These are phyloP conservation scores for Wallacemonas sp. DNA, from an alignment of 208 protist genomes.

Conservation along the genomic window DNA sequence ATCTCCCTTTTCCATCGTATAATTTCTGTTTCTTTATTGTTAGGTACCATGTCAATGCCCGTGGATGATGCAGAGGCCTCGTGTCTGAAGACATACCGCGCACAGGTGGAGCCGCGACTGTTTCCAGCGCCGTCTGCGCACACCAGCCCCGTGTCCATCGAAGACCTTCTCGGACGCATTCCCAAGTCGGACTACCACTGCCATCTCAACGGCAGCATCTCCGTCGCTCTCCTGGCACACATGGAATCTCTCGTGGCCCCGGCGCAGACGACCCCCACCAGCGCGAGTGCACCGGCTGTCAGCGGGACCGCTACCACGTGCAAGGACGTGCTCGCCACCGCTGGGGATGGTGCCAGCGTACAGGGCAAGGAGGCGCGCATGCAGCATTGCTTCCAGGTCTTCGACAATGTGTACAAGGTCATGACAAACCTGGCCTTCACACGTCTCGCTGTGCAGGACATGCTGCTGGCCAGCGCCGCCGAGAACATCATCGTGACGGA, in stretches of 20 bases:
- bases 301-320: conserved; percentile 5
- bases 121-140: background rate
- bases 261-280: background rate
- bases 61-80: too few species aligned
- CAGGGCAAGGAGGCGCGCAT: conserved; percentile 45
- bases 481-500: conserved; percentile 77
- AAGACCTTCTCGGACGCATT: conserved; percentile 20
- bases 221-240: conserved; percentile 43
- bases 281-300: background rate
- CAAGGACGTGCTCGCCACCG: conserved; percentile 22
- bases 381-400: conserved; percentile 76
- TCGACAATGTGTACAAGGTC: conserved; percentile 81
- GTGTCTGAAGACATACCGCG: background rate
- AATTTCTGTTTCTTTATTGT: too few species aligned
- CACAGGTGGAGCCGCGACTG: background rate
- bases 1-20: too few species aligned
- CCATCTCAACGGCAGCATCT: conserved; percentile 83
- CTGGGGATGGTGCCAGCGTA: background rate
- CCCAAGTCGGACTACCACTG: conserved; percentile 80
- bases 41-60: too few species aligned
- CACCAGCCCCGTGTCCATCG: background rate
- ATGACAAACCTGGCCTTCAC: conserved; percentile 78
- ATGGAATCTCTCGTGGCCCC: conserved; percentile 38
- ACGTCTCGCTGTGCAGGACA: conserved; percentile 79
- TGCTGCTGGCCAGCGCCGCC: conserved; percentile 62